phyloP scores from a whole-genome alignment of 129 eudicot species.

The carrot (Daucus carota) region DH1_v3.0 NC_030388.2:27065501-27066000 shows the following conservation, averaged over 20 bases:
- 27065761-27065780: too few species aligned
- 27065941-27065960: slow-evolving; percentile 19
- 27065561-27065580: slow-evolving; percentile 14
- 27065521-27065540: slow-evolving; percentile 13
- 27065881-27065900: slow-evolving; percentile 13
- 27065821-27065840: neutral
- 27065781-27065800: too few species aligned
- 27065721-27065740: too few species aligned
- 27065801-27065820: neutral
- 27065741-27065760: too few species aligned
- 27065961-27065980: slow-evolving; percentile 21
- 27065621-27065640: slow-evolving; percentile 16
- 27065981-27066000: slow-evolving; percentile 15
- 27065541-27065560: slow-evolving; percentile 25
- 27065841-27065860: too few species aligned
- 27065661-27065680: neutral
- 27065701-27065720: too few species aligned
- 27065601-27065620: slow-evolving; percentile 20
- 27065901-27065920: slow-evolving; percentile 7
- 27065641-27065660: neutral
- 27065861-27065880: slow-evolving; percentile 10
- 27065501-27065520: neutral
- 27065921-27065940: slow-evolving; percentile 24
- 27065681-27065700: neutral
- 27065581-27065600: slow-evolving; percentile 18